Evolutionary conservation across 129 eudicot genomes (phyloP), one percentile per base, ranked within the genome.

Genomic region (Escallonia rubra): DNA sequence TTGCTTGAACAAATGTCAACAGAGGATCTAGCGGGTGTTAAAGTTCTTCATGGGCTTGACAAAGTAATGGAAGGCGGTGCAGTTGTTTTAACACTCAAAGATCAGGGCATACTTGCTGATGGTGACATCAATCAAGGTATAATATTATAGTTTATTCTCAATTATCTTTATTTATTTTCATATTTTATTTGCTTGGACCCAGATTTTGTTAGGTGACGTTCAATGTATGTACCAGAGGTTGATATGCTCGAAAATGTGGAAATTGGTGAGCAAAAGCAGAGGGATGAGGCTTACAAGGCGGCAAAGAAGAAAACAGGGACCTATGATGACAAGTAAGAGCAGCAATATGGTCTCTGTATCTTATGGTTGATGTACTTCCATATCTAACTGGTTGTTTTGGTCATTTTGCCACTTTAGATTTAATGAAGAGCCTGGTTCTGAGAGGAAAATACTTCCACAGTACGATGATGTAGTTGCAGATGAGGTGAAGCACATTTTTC

Each of bases 241-340:
- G 99, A 94, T 75, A 85, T 89, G 93, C 99, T 94, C 79, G 99
- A 94, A 81, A 94, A 94, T 85, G 90, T 87, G 81, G 99, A 94
- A 86, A 94, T 94, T 39, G 97, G 99, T 46, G 99, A 94, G 79
- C 99, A 94, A 59, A 89, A 90, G 80, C 85, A 78, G 76, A 89
- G 99, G 79, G 76, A 79, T 41, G 99, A 94, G 63, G 99, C 99
- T 72, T 94, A 94, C 49, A 87, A 81, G 74, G 90, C 97, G 14
- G 86, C 97, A 58, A 94, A 89, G 84, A 94, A 73, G 87, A 82
- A 68, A 77, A 68, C 78, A 5, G 90, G 97, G 74, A 80, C 74
- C 68, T 87, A 87, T 75, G 96, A 73, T 76, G 96, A 93, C 72
- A 94, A 94, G 99, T 93, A 82, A 84, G 89, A 63, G 50, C 57